phyloP scores from a whole-genome alignment of 306 rosid genomes.

The Mucuna pruriens region DNA sequence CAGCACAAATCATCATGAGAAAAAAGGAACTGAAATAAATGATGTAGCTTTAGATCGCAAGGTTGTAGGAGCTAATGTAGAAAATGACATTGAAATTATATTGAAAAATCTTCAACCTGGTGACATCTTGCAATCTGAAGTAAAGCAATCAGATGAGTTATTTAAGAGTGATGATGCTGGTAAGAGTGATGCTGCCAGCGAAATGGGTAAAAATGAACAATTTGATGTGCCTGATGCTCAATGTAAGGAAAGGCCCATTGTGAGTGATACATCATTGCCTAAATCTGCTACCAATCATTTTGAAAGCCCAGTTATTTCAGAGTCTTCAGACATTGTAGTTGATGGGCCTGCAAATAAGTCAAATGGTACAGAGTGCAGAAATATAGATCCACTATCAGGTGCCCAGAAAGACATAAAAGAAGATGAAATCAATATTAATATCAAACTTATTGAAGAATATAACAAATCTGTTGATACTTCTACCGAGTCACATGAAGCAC shows the following conservation, averaged over 20 bases:
- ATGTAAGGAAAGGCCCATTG: conserved; percentile 30
- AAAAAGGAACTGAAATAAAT: conserved; percentile 36
- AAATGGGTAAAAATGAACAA: conserved; percentile 38
- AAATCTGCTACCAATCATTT: conserved; percentile 27
- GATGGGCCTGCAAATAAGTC: conserved; percentile 35
- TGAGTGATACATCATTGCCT: conserved; percentile 24
- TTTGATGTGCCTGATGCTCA: conserved; percentile 38
- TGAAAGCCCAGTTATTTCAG: conserved; percentile 47
- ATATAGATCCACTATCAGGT: conserved; percentile 28
- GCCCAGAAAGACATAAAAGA: conserved; percentile 33
- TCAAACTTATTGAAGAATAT: conserved; percentile 40
- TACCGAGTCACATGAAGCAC: conserved; percentile 37
- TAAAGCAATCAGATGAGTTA: conserved; percentile 29
- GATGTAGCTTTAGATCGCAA: conserved; percentile 37
- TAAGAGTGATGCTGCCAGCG: conserved; percentile 38
- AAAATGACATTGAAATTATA: conserved; percentile 28
- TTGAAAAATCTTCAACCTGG: conserved; percentile 35
- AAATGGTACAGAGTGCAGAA: conserved; percentile 38
- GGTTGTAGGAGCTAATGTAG: conserved; percentile 38
- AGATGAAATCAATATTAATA: conserved; percentile 36
- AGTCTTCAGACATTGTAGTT: conserved; percentile 23
- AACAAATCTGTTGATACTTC: conserved; percentile 25
- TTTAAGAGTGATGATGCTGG: not conserved
- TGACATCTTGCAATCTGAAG: conserved; percentile 42
- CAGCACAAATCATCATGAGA: conserved; percentile 21